Base-by-base conservation (phyloP, 73 alveolate species). In the Tetrahymena elliotti region DNA sequence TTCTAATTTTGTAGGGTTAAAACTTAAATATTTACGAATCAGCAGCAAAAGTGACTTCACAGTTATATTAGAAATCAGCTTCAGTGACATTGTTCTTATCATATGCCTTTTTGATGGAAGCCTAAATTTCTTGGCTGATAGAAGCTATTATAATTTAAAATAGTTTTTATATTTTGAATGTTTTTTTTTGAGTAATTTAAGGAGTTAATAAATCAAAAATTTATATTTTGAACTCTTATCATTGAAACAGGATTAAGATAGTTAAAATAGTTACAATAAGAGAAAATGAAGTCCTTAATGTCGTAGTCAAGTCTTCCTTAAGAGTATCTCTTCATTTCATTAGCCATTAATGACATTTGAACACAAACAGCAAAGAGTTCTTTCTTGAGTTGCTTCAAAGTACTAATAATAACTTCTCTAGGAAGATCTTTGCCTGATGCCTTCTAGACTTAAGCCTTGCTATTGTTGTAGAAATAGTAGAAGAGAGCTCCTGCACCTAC, bases 341-440 rank as follows among this genome's bases (percentile, higher is more conserved):
- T 31, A 68, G 88, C 88, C 88, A 68, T 68, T 68, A 68, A 68
- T 6, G 88, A 68, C 88, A 68, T 68, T 68, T 68, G 36, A 68
- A 68, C 88, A 16, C 88, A 68, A 68, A 94, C 96, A 33, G 95
- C 84, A 47, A 84, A 94, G 36, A 94, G 88, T 54, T 94, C 96
- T 52, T 94, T 94, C 84, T 94, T 94, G 10, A 94, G 54, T 88
- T 94, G 88, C 53, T 94, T 94, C 24, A 94, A 92, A 52, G 93
- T 36, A 22, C 52, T 94, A 13, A 94, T 94, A 35, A 94, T 88
- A 9, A 38, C 34, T 88, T 88, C 95, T 93, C 96, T 94, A 41
- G 88, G 34, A 68, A 68, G 88, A 68, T 3, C 20, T 16, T 68
- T 68, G 15, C 88, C 88, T 0, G 38, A 22, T 3, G 88, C 88